phyloP scores from a whole-genome alignment of 2,329 filamentous ascomycete genomes.

The Trichoderma sp. region DNA sequence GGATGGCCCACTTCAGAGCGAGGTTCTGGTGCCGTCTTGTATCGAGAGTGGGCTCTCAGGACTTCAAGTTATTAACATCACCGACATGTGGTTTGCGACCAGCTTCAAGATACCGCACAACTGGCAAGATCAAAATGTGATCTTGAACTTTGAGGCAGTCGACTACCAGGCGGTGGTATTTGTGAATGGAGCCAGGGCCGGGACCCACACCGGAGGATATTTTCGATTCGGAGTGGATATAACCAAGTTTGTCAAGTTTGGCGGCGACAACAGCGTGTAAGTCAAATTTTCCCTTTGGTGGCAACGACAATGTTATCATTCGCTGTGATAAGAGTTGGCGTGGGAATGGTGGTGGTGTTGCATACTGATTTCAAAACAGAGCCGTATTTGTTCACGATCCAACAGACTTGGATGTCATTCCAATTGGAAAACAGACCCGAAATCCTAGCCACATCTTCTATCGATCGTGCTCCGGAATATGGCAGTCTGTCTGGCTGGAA shows the following conservation, averaged over 20 bases:
- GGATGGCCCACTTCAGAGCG: slow-evolving; percentile 31
- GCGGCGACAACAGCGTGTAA: slow-evolving; percentile 54
- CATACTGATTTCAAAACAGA: slow-evolving; percentile 33
- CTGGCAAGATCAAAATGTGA: slow-evolving; percentile 45
- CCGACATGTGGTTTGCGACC: slow-evolving; percentile 50
- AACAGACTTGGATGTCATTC: slow-evolving; percentile 60
- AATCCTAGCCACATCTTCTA: slow-evolving; percentile 65
- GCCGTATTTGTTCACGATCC: slow-evolving; percentile 66
- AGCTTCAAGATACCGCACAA: slow-evolving; percentile 47
- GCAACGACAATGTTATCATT: not conserved
- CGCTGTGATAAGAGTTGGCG: no score
- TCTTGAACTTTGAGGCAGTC: slow-evolving; percentile 58
- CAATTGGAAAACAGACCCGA: slow-evolving; percentile 63
- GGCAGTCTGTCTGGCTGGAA: slow-evolving; percentile 71
- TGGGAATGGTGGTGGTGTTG: not conserved
- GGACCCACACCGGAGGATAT: slow-evolving; percentile 58
- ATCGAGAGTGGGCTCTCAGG: slow-evolving; percentile 49
- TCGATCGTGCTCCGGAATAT: slow-evolving; percentile 69
- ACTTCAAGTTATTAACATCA: slow-evolving; percentile 41
- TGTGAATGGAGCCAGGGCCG: slow-evolving; percentile 53
- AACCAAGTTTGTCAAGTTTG: slow-evolving; percentile 42
- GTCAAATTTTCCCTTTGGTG: slow-evolving; percentile 20
- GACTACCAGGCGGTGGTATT: slow-evolving; percentile 58
- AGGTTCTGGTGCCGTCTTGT: slow-evolving; percentile 44
- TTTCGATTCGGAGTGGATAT: slow-evolving; percentile 60